Evolutionary conservation across 139 green algal genomes (phyloP).

Genomic region (Tetraselmis chui): DNA sequence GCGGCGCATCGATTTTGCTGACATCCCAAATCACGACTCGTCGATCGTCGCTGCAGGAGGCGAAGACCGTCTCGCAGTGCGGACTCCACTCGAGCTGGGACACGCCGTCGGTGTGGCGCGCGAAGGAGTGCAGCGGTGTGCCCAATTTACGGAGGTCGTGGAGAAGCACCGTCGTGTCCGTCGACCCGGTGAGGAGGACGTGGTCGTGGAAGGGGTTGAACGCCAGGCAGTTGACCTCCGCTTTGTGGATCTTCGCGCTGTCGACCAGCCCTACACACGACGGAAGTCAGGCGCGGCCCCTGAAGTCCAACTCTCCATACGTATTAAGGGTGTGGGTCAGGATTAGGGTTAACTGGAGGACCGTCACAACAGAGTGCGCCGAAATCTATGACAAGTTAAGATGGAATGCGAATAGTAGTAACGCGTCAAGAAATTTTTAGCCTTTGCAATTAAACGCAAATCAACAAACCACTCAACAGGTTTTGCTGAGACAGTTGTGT

Average conservation of each 20-base stretch:
- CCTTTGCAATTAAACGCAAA: too few relatives aligned
- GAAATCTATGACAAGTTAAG: too few relatives aligned
- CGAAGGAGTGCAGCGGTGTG: conserved; percentile 86
- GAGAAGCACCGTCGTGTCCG: conserved; percentile 89
- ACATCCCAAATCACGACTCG: conserved; percentile 98
- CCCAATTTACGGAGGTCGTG: conserved; percentile 90
- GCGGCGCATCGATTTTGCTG: conserved; percentile 88
- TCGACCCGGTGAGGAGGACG: conserved; percentile 89
- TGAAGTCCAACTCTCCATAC: too few relatives aligned
- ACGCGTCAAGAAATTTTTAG: too few relatives aligned
- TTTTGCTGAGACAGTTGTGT: too few relatives aligned
- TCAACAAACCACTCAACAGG: too few relatives aligned
- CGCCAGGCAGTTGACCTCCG: conserved; percentile 96
- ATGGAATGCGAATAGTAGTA: too few relatives aligned
- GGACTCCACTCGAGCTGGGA: conserved; percentile 95
- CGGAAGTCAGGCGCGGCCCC: too few relatives aligned
- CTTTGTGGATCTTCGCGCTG: conserved; percentile 68
- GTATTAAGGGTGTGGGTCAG: too few relatives aligned
- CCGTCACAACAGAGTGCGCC: too few relatives aligned
- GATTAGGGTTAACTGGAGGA: too few relatives aligned
- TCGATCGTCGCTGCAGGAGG: conserved; percentile 88
- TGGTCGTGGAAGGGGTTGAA: conserved; percentile 98
- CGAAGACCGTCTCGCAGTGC: conserved; percentile 91
- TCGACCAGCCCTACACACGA: conserved; percentile 43
- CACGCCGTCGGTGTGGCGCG: conserved; percentile 90